These are phyloP conservation scores for Trichocladium antarcticum DNA, from an alignment of 495 filamentous ascomycete genomes.

Conservation along the genomic window DNA sequence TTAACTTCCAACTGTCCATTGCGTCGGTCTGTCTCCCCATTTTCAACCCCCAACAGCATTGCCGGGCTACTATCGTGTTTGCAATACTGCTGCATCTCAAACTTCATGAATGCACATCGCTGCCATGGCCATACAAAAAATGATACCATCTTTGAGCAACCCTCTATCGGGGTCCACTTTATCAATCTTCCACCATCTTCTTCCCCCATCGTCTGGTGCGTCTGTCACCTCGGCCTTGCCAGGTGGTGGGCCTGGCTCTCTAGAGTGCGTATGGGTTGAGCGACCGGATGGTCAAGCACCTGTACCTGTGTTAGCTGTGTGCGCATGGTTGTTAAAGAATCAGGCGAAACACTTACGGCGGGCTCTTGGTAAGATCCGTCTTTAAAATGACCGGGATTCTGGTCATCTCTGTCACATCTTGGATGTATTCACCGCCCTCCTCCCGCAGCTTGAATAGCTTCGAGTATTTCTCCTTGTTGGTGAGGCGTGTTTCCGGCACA, in stretches of 20 bases:
- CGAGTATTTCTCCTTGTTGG: slow-evolving; percentile 92
- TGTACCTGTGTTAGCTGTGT: slow-evolving; percentile 38
- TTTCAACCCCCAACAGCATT: neutral
- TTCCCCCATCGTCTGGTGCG: neutral
- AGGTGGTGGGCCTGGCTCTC: slow-evolving; percentile 7
- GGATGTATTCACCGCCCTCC: slow-evolving; percentile 89
- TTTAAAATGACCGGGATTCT: slow-evolving; percentile 92
- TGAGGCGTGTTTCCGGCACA: slow-evolving; percentile 62
- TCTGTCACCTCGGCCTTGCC: no score
- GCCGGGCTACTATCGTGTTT: neutral
- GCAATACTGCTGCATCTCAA: neutral
- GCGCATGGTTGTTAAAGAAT: neutral
- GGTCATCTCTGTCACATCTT: slow-evolving; percentile 96
- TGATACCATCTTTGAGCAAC: slow-evolving; percentile 2
- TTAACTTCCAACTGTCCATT: neutral
- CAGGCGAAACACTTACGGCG: slow-evolving; percentile 61
- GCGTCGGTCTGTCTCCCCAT: neutral
- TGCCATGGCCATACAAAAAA: slow-evolving; percentile 3
- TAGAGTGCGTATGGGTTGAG: slow-evolving; percentile 92
- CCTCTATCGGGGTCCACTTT: neutral
- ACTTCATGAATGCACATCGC: neutral
- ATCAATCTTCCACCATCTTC: slow-evolving; percentile 2
- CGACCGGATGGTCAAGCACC: slow-evolving; percentile 93
- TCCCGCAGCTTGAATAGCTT: slow-evolving; percentile 82
- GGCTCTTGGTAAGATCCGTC: slow-evolving; percentile 96